A percentile compares a stretch with the other conserved stretches of the same genome.
These are phyloP conservation scores for Ustilaginoidea virens DNA, from an alignment of 2,329 filamentous ascomycete genomes.

Conservation along the genomic window DNA sequence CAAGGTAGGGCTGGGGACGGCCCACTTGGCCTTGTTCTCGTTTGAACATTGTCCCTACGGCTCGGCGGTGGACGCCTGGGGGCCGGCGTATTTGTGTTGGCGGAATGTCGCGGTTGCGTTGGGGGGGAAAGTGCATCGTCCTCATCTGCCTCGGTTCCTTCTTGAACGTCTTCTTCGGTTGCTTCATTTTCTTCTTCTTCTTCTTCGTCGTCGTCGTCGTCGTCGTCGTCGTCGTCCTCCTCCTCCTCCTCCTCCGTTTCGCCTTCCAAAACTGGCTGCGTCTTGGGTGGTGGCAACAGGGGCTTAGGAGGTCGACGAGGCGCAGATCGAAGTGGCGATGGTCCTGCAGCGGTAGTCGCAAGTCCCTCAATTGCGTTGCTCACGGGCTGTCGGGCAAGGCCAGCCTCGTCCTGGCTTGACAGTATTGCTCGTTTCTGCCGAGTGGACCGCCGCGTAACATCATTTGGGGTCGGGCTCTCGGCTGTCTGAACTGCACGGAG, in stretches of 20 bases:
- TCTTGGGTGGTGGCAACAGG: not conserved
- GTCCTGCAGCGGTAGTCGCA: not conserved
- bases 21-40: slow-evolving; percentile 1
- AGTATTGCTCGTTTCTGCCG: not conserved
- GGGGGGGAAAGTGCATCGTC: too few species aligned
- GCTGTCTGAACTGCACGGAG: not conserved
- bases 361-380: not conserved
- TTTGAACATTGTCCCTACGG: not conserved
- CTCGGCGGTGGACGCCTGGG: not conserved
- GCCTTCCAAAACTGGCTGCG: not conserved
- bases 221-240: slow-evolving; percentile 1
- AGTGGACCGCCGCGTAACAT: not conserved
- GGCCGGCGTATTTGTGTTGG: slow-evolving; percentile 10
- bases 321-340: slow-evolving; percentile 3
- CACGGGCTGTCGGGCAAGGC: slow-evolving; percentile 1
- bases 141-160: slow-evolving; percentile 3
- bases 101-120: not conserved
- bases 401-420: slow-evolving; percentile 1
- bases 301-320: slow-evolving; percentile 2
- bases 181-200: slow-evolving; percentile 2
- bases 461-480: not conserved
- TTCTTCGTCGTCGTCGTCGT: slow-evolving; percentile 1
- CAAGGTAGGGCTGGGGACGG: slow-evolving; percentile 1
- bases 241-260: not conserved
- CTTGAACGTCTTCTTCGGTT: too few species aligned